Percentiles rank a stretch among this genome's conserved stretches.
phyloP scores from a whole-genome alignment of 202 grass and related monocot genomes.

The Schoenoplectus tabernaemontani region DNA sequence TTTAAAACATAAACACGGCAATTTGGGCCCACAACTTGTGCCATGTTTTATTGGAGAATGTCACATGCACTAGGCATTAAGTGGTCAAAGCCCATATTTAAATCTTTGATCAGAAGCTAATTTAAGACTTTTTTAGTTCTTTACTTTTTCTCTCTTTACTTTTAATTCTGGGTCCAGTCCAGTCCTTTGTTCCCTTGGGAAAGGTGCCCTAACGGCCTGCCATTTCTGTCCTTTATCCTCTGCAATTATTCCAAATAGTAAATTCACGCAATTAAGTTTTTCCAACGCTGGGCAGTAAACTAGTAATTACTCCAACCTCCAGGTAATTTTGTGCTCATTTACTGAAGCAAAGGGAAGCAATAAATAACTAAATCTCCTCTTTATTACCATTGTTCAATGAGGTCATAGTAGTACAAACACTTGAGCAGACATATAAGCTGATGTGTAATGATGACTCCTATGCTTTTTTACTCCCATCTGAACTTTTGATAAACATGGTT shows the following conservation, averaged over 20 bases:
- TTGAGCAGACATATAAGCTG: not conserved
- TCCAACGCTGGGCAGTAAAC: not conserved
- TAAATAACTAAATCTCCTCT: not conserved
- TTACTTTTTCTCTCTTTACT: not conserved
- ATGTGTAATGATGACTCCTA: conserved; percentile 7
- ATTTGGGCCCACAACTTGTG: not conserved
- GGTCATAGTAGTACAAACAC: not conserved
- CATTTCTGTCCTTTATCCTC: not conserved
- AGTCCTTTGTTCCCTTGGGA: conserved; percentile 1
- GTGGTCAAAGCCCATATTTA: conserved; percentile 15
- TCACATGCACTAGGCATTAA: not conserved
- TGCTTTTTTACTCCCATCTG: not conserved
- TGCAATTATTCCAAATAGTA: not conserved
- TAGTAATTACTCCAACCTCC: not conserved
- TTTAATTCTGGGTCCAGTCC: conserved; percentile 2
- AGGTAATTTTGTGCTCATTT: not conserved
- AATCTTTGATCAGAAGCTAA: not conserved
- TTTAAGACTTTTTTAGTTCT: not conserved
- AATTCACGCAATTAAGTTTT: not conserved
- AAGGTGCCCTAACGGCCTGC: conserved; percentile 24
- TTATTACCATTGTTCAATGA: not conserved
- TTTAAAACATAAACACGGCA: not conserved
- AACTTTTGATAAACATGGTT: conserved; percentile 4
- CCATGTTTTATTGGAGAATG: not conserved
- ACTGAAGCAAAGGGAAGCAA: not conserved